Base-by-base conservation (phyloP, 768 basidiomycete species). In the Fistulinella prunicolor region DNA sequence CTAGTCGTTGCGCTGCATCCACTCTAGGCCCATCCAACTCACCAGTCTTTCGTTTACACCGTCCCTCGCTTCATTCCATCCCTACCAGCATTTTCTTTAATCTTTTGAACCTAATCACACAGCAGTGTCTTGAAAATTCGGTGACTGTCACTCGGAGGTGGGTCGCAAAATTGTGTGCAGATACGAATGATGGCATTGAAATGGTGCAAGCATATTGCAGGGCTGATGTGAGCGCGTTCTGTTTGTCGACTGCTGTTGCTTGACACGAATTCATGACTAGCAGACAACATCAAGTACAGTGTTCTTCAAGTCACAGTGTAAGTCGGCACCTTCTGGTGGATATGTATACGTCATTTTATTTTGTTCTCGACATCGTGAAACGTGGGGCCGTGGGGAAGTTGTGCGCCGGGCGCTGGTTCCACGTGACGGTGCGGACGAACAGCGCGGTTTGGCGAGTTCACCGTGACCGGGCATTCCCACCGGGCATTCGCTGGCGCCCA, bases 381-480 rank as follows among this genome's bases (percentile, higher is more conserved):
- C 70, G 71, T 71, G 70, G 71, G 60, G 60, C 56, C 70, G 70
- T 71, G 70, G 58, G 70, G 10, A 73, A 63, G 49, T 6, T 14
- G 43, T 47, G 48, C 53, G 47, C 29, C 30, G 3, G 38, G 44
- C 60, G 60, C 50, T 45, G 46, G n/a, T 29, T 37, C 46, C 54
- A 54, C 58, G 46, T 61, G 61, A 32, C 39, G 9, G 23, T 26
- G 44, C 30, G 48, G 47, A 38, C 26, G 26, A 38, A 36, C 39
- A 39, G 42, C 10, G 42, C 43, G 10, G 34, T 38, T 44, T 47
- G 17, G 46, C 42, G 38, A 28, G 20, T 21, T 28, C 42, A 28
- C 26, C 26, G n/a, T n/a, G 26, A 21, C 36, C 6, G 36, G 30
- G 36, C 9, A 26, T 38, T 56, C 42, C 51, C 50, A 53, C 38